Evolutionary conservation across 495 filamentous ascomycete species (phyloP).

Genomic region (Rostrohypoxylon terebratum): DNA sequence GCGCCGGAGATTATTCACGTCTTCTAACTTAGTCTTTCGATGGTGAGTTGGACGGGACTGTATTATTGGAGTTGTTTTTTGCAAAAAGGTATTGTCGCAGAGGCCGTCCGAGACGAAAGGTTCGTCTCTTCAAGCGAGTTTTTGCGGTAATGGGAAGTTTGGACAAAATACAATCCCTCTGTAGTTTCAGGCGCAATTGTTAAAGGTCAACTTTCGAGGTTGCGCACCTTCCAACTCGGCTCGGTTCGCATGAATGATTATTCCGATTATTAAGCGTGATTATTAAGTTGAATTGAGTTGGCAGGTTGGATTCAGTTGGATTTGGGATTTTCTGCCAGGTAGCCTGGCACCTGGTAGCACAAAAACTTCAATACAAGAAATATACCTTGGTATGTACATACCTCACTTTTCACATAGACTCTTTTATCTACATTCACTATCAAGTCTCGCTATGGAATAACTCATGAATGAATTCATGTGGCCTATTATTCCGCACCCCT

Average conservation of each 20-base stretch:
- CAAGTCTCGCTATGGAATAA: too few species aligned
- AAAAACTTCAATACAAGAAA: too few species aligned
- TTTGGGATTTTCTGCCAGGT: too few species aligned
- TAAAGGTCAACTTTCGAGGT: constrained; percentile 11
- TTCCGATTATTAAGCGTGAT: constrained; percentile 10
- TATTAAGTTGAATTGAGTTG: too few species aligned
- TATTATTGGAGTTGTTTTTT: background rate
- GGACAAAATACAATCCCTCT: constrained; percentile 2
- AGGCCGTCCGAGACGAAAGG: background rate
- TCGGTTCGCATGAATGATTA: constrained; percentile 12
- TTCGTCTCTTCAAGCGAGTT: background rate
- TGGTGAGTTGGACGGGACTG: background rate
- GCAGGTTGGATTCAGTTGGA: too few species aligned
- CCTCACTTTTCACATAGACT: background rate
- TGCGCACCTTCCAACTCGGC: constrained; percentile 6
- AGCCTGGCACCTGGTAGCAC: too few species aligned
- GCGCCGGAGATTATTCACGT: constrained; percentile 5
- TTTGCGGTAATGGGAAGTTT: constrained; percentile 3
- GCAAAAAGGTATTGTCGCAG: background rate
- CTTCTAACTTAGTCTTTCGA: background rate
- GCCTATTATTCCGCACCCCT: background rate
- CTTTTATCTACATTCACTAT: too few species aligned
- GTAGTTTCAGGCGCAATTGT: constrained; percentile 18
- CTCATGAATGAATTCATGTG: background rate
- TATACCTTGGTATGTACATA: background rate